Conservation (phyloP, 306 rosid species). For the Casuarina cunninghamiana region DNA sequence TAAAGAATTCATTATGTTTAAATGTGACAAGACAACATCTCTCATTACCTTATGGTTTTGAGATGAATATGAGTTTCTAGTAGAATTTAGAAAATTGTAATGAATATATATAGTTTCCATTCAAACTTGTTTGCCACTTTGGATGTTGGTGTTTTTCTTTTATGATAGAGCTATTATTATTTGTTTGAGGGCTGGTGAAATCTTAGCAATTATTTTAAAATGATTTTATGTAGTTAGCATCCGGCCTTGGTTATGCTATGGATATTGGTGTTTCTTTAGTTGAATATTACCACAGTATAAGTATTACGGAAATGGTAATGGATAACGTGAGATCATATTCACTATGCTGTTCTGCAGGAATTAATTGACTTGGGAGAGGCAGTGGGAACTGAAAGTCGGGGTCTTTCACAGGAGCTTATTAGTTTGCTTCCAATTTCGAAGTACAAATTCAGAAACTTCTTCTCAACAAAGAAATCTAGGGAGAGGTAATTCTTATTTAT, state of each 20-base stretch:
- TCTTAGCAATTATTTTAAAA: slow-evolving; percentile 11
- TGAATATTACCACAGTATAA: background rate
- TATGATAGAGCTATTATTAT: too few relatives aligned
- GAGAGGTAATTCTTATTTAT: slow-evolving; percentile 53
- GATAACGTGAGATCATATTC: slow-evolving; percentile 6
- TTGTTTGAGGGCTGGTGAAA: background rate
- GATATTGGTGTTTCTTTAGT: slow-evolving; percentile 12
- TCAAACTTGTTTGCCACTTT: too few relatives aligned
- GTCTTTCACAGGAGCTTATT: slow-evolving; percentile 80
- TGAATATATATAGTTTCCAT: too few relatives aligned
- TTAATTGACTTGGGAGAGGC: slow-evolving; percentile 84
- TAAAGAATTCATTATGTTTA: too few relatives aligned
- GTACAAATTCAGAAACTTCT: slow-evolving; percentile 65
- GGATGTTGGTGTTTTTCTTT: too few relatives aligned
- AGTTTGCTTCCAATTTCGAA: slow-evolving; percentile 73
- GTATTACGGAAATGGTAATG: slow-evolving; percentile 16
- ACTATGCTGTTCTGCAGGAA: slow-evolving; percentile 52
- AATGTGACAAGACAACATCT: too few relatives aligned
- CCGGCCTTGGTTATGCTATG: slow-evolving; percentile 12
- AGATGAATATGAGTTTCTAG: too few relatives aligned
- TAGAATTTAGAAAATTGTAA: too few relatives aligned
- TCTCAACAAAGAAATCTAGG: slow-evolving; percentile 66
- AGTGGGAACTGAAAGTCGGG: slow-evolving; percentile 83
- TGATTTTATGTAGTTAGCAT: background rate
- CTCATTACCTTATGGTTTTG: too few relatives aligned